phyloP scores from a whole-genome alignment of 306 rosid species.

The Cicer cuneatum region DNA sequence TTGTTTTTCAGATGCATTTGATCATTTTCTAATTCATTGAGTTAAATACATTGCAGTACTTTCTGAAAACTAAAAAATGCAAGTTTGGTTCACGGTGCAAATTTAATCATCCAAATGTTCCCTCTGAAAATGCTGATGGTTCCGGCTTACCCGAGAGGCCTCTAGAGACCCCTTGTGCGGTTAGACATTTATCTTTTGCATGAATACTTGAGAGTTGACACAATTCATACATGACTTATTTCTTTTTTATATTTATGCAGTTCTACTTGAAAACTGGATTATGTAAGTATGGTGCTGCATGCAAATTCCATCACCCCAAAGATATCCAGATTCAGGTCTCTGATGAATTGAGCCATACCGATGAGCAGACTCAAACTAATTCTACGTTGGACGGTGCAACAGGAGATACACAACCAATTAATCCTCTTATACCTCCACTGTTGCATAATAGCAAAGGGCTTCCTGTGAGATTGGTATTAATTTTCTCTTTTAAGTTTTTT shows the following conservation, averaged over 20 bases:
- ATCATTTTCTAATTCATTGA: slow-evolving; percentile 41
- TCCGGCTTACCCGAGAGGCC: slow-evolving; percentile 88
- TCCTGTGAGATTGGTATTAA: slow-evolving; percentile 84
- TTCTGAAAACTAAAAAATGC: slow-evolving; percentile 92
- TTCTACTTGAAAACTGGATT: slow-evolving; percentile 94
- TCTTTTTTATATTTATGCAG: slow-evolving; percentile 52
- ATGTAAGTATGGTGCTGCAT: slow-evolving; percentile 81
- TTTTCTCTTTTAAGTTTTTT: slow-evolving; percentile 27
- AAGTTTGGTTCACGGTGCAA: slow-evolving; percentile 91
- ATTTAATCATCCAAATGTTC: slow-evolving; percentile 89
- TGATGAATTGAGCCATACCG: slow-evolving; percentile 56
- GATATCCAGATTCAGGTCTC: slow-evolving; percentile 67
- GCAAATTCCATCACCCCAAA: slow-evolving; percentile 94
- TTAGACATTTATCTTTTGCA: slow-evolving; percentile 56
- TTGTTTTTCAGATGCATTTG: slow-evolving; percentile 35
- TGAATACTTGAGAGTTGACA: slow-evolving; percentile 19
- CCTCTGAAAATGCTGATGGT: slow-evolving; percentile 65
- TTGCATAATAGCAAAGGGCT: slow-evolving; percentile 89
- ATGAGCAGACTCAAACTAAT: slow-evolving; percentile 51
- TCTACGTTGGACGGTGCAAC: slow-evolving; percentile 47
- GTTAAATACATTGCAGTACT: slow-evolving; percentile 63
- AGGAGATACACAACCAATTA: slow-evolving; percentile 52
- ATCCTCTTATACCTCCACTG: slow-evolving; percentile 58
- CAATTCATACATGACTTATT: slow-evolving; percentile 38
- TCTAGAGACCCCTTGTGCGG: slow-evolving; percentile 81